Conservation (phyloP, 2,329 filamentous ascomycete genomes). For the Alternaria angustiovoidea region DNA sequence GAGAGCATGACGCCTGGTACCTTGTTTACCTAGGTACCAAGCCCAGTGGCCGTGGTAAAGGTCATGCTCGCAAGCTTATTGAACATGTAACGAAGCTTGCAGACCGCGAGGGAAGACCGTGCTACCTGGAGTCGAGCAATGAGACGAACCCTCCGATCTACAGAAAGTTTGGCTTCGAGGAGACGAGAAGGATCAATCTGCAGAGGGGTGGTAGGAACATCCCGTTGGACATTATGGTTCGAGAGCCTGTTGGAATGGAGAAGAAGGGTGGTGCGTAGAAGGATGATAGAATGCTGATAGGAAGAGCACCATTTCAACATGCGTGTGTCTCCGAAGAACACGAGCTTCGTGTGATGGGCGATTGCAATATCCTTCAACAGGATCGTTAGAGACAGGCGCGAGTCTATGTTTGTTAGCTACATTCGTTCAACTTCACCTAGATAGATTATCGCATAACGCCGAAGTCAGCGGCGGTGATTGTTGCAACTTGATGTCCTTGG, state of each 20-base stretch:
- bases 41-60: slow-evolving; percentile 72
- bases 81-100: slow-evolving; percentile 71
- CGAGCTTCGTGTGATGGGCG: background rate
- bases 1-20: slow-evolving; percentile 77
- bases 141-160: slow-evolving; percentile 75
- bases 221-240: slow-evolving; percentile 80
- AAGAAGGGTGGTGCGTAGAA: slow-evolving; percentile 28
- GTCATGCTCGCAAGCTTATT: slow-evolving; percentile 76
- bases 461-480: background rate
- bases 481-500: background rate
- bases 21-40: slow-evolving; percentile 84
- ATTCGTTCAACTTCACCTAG: background rate
- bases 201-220: slow-evolving; percentile 66
- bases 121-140: slow-evolving; percentile 83
- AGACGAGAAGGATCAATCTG: slow-evolving; percentile 69
- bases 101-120: slow-evolving; percentile 71
- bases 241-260: slow-evolving; percentile 64
- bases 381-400: slow-evolving; percentile 1
- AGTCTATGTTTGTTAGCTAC: slow-evolving; percentile 6
- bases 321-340: slow-evolving; percentile 11
- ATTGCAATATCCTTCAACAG: slow-evolving; percentile 35
- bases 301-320: slow-evolving; percentile 37
- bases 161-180: slow-evolving; percentile 75
- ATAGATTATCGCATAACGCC: background rate
- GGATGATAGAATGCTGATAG: background rate